Conservation (phyloP, 306 rosid genomes). For the Abrus pulchellus region DNA sequence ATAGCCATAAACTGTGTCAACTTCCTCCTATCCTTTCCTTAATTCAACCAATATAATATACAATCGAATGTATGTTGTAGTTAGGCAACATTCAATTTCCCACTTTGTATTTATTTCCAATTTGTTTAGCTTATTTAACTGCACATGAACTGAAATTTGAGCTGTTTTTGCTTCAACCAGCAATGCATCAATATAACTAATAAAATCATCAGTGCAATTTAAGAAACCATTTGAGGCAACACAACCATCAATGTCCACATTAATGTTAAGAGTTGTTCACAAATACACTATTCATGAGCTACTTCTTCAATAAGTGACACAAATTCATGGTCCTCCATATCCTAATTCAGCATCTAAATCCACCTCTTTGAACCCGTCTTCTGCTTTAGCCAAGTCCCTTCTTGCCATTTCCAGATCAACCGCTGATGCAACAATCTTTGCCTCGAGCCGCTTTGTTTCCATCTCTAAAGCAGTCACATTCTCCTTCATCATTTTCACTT, state of each 20-base stretch:
- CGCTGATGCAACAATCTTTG: not conserved
- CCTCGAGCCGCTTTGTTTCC: constrained; percentile 14
- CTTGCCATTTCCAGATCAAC: constrained; percentile 24
- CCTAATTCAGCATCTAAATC: constrained; percentile 34
- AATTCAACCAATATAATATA: no score
- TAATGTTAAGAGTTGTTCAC: not conserved
- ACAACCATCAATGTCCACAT: not conserved
- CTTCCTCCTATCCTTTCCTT: no score
- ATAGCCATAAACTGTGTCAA: no score
- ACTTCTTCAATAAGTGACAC: not conserved
- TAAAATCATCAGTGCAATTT: no score
- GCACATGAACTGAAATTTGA: no score
- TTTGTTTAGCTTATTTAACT: no score
- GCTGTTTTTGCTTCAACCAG: no score
- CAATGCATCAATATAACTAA: no score
- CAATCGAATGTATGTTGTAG: no score
- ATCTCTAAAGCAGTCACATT: constrained; percentile 9
- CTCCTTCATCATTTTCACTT: constrained; percentile 10
- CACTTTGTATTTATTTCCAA: no score
- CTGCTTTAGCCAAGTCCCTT: constrained; percentile 29
- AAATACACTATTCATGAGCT: not conserved
- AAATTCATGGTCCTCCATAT: constrained; percentile 14
- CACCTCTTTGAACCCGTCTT: constrained; percentile 17
- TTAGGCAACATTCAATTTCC: no score
- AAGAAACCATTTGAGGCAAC: not conserved